Evolutionary conservation across 2,329 filamentous ascomycete genomes (phyloP).

Genomic region (Aspergillus puulaauensis): DNA sequence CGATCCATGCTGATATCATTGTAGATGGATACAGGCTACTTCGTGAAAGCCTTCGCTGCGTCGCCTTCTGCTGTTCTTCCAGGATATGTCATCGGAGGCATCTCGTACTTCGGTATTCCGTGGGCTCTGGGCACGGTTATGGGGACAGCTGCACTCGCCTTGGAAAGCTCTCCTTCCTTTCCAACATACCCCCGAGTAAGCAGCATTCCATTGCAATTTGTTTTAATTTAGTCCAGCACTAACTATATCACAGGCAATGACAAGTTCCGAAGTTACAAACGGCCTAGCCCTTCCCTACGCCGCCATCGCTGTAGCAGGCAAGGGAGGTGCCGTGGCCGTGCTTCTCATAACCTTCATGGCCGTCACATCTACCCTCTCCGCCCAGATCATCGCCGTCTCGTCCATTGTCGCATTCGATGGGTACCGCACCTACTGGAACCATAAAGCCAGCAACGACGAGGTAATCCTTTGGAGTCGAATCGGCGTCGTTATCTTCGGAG

Average conservation of each 20-base stretch:
- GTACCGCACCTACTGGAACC: neutral
- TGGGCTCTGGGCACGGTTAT: constrained; percentile 54
- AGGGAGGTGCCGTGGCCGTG: neutral
- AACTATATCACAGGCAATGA: constrained; percentile 32
- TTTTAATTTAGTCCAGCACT: neutral
- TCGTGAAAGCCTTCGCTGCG: constrained; percentile 54
- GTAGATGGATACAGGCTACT: constrained; percentile 55
- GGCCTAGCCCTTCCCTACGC: constrained; percentile 42
- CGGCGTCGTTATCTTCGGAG: constrained; percentile 53
- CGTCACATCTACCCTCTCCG: neutral
- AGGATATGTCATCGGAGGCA: constrained; percentile 53
- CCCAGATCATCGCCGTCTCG: neutral
- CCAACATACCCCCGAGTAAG: constrained; percentile 52
- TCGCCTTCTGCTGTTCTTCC: constrained; percentile 50
- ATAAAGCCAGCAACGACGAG: neutral
- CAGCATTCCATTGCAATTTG: neutral
- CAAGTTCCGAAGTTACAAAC: constrained; percentile 34
- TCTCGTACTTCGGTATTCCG: constrained; percentile 56
- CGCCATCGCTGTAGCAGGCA: constrained; percentile 31
- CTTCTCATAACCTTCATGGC: neutral
- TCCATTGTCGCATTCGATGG: neutral
- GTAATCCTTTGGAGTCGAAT: constrained; percentile 42
- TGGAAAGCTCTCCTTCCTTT: constrained; percentile 51
- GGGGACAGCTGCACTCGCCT: constrained; percentile 48
- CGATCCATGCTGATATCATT: neutral